A percentile compares a stretch with the other conserved stretches of the same genome.
These are phyloP conservation scores for Umbellularia californica DNA, from an alignment of 164 flowering plant species.

Conservation along the genomic window DNA sequence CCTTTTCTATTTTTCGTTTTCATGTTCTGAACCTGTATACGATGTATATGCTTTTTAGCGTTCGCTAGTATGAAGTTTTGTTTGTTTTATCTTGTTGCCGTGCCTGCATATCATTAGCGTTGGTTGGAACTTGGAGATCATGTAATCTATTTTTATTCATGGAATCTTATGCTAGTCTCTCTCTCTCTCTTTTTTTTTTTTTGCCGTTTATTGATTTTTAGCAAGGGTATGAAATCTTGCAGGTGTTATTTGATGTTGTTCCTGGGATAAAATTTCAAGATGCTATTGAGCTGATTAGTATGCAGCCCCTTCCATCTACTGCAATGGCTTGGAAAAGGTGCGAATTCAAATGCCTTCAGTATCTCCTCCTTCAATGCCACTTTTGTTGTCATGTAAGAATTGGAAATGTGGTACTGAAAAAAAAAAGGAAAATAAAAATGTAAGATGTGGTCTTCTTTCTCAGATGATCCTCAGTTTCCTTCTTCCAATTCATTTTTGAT, in stretches of 20 bases:
- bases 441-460: background rate
- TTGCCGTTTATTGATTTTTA: background rate
- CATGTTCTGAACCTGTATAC: no score
- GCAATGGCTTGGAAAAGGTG: slow-evolving; percentile 82
- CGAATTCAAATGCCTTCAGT: slow-evolving; percentile 5
- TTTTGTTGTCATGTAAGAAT: no score
- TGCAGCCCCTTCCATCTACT: slow-evolving; percentile 88
- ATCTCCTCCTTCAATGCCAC: no score
- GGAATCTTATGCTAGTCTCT: background rate
- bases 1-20: no score
- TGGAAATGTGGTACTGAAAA: no score
- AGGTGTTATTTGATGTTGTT: slow-evolving; percentile 97
- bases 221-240: slow-evolving; percentile 14
- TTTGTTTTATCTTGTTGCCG: no score
- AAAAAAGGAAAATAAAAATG: background rate
- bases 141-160: background rate
- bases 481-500: background rate
- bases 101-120: no score
- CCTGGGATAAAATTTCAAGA: slow-evolving; percentile 85
- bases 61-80: no score
- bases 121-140: no score
- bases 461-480: background rate
- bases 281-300: slow-evolving; percentile 83
- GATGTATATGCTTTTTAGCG: no score
- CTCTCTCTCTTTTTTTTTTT: background rate